These are phyloP conservation scores for Trichoderma simmonsii DNA, from an alignment of 2,329 filamentous ascomycete species.

Conservation along the genomic window DNA sequence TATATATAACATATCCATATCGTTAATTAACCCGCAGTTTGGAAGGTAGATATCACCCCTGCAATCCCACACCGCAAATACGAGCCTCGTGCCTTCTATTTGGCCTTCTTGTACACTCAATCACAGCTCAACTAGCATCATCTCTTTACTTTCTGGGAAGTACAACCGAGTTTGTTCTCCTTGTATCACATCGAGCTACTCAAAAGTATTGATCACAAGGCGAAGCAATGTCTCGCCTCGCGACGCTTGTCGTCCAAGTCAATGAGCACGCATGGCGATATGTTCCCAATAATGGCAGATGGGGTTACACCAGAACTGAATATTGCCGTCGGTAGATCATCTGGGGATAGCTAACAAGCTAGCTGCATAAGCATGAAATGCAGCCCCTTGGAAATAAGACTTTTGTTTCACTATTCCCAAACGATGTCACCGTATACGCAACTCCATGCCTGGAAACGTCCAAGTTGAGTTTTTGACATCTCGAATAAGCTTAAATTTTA, in stretches of 20 bases:
- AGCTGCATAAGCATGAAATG: neutral
- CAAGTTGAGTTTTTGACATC: neutral
- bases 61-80: neutral
- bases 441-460: neutral
- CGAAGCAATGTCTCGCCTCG: neutral
- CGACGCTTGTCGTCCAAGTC: neutral
- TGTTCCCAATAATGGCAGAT: neutral
- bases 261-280: neutral
- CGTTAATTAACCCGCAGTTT: neutral
- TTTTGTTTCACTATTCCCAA: neutral
- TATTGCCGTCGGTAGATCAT: neutral
- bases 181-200: neutral
- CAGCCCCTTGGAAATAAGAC: neutral
- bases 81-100: neutral
- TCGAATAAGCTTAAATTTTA: neutral
- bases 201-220: neutral
- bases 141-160: neutral
- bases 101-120: neutral
- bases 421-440: neutral
- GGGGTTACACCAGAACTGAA: neutral
- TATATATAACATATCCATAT: neutral
- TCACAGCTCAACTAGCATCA: neutral
- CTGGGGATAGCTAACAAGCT: neutral
- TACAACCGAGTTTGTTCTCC: neutral
- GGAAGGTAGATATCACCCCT: neutral